A percentile compares a stretch with the other conserved stretches of the same genome.
These are phyloP conservation scores for Penicillium sp. DNA, from an alignment of 2,329 filamentous ascomycete species.

Conservation along the genomic window DNA sequence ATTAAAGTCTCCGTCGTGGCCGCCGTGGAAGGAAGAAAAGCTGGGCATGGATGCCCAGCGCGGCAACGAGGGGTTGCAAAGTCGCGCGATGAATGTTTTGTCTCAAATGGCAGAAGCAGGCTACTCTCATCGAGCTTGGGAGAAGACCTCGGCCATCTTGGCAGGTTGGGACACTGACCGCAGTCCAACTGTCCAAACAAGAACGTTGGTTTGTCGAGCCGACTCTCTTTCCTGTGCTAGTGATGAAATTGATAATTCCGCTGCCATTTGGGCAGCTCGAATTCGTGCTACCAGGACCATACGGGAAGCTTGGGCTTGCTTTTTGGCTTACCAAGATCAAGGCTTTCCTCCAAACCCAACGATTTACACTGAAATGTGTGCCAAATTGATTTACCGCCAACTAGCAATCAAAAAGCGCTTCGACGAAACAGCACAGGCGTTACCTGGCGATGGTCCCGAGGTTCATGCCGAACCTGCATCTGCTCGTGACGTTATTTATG, in stretches of 20 bases:
- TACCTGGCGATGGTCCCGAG: conserved; percentile 63
- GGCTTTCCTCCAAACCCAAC: conserved; percentile 39
- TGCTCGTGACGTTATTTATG: conserved; percentile 61
- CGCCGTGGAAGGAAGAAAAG: conserved; percentile 67
- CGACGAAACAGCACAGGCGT: conserved; percentile 30
- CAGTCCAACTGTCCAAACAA: conserved; percentile 66
- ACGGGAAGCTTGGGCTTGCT: conserved; percentile 69
- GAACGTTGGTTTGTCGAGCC: conserved; percentile 48
- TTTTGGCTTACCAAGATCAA: conserved; percentile 58
- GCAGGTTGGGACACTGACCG: conserved; percentile 67
- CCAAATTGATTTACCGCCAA: conserved; percentile 55
- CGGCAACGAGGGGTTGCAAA: conserved; percentile 59
- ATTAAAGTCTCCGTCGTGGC: conserved; percentile 65
- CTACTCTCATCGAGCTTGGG: conserved; percentile 57
- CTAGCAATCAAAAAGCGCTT: conserved; percentile 26
- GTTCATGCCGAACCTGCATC: conserved; percentile 59
- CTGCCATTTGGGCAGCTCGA: conserved; percentile 59
- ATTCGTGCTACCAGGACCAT: conserved; percentile 64
- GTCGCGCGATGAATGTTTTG: conserved; percentile 60
- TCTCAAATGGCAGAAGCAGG: conserved; percentile 63
- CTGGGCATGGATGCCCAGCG: conserved; percentile 64
- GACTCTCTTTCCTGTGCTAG: conserved; percentile 15
- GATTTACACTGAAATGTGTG: conserved; percentile 61
- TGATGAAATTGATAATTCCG: conserved; percentile 26
- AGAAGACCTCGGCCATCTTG: conserved; percentile 57